A percentile compares a stretch with the other conserved stretches of the same genome.
Evolutionary conservation across 2,329 filamentous ascomycete species (phyloP).

Genomic region (Penicillium paneum): DNA sequence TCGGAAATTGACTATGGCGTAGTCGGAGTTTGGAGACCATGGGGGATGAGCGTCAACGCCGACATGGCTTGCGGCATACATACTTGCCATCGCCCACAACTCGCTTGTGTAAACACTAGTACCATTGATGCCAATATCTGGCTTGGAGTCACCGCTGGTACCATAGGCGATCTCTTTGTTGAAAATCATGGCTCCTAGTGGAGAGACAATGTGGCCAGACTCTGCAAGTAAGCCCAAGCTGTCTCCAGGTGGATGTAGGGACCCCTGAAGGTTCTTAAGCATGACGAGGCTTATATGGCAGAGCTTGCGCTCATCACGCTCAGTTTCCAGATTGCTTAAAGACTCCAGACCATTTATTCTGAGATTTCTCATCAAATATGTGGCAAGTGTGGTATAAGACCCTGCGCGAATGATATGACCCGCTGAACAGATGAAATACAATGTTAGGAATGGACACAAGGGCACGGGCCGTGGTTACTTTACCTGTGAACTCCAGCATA

Average conservation of each 20-base stretch:
- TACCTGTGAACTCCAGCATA: conserved; percentile 32
- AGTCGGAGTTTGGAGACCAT: conserved; percentile 49
- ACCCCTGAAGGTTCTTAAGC: conserved; percentile 38
- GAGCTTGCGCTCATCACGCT: conserved; percentile 21
- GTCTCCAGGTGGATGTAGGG: conserved; percentile 3
- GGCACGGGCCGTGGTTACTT: not conserved
- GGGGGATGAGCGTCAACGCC: conserved; percentile 37
- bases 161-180: not conserved
- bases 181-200: conserved; percentile 3
- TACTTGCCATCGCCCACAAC: conserved; percentile 46
- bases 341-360: conserved; percentile 11
- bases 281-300: conserved; percentile 37
- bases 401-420: conserved; percentile 22
- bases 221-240: conserved; percentile 9
- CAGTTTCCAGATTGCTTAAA: conserved; percentile 18
- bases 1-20: conserved; percentile 44
- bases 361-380: conserved; percentile 18
- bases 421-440: conserved; percentile 2
- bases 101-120: conserved; percentile 44
- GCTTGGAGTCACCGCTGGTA: conserved; percentile 8
- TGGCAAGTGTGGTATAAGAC: conserved; percentile 18
- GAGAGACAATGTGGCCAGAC: not conserved
- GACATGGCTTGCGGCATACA: conserved; percentile 44
- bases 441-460: not conserved
- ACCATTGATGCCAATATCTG: conserved; percentile 37